These are phyloP conservation scores for Melanogaster broomeanus DNA, from an alignment of 768 basidiomycete species.

Conservation along the genomic window DNA sequence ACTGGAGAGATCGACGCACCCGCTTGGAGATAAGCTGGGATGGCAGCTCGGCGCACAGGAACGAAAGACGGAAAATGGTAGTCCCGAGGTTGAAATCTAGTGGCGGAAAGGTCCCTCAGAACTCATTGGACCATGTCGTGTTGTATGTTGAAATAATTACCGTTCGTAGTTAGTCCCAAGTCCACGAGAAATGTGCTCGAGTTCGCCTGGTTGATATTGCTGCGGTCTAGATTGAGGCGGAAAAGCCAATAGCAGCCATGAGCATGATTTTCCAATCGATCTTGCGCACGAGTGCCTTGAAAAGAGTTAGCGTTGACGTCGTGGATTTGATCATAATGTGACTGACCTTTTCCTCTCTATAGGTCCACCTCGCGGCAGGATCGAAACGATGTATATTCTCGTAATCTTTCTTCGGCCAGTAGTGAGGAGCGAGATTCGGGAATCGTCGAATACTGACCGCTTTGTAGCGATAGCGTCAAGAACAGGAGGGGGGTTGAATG, in stretches of 20 bases:
- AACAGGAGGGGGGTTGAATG: constrained; percentile 3
- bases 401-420: constrained; percentile 50
- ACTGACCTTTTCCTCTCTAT: constrained; percentile 50
- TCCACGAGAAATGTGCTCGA: constrained; percentile 60
- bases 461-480: constrained; percentile 48
- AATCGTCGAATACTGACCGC: constrained; percentile 55
- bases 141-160: constrained; percentile 15
- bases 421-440: constrained; percentile 43
- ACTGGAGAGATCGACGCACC: constrained; percentile 27
- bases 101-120: background rate
- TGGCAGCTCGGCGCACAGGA: constrained; percentile 58
- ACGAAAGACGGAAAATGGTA: constrained; percentile 51
- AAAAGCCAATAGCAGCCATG: constrained; percentile 57
- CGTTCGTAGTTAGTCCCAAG: constrained; percentile 52
- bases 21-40: constrained; percentile 64
- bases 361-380: constrained; percentile 58
- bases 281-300: constrained; percentile 50
- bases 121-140: background rate
- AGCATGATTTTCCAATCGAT: constrained; percentile 65
- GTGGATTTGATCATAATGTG: background rate
- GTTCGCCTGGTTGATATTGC: constrained; percentile 59
- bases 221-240: constrained; percentile 57
- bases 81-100: constrained; percentile 60
- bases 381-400: constrained; percentile 62
- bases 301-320: background rate